phyloP scores from a whole-genome alignment of 305 asterid species.

The Fraxinus platypoda region DNA sequence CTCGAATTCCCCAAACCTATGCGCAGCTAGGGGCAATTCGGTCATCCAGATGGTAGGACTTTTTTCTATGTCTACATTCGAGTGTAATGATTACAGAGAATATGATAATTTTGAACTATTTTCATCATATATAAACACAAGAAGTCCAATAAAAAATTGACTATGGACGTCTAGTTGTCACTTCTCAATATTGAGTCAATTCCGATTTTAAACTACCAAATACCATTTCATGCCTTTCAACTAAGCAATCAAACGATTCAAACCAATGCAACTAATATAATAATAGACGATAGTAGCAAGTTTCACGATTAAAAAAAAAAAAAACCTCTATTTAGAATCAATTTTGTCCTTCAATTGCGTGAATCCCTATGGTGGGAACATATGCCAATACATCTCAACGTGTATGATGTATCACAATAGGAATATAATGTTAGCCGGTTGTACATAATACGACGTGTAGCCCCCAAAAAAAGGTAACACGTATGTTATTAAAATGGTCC shows the following conservation, averaged over 20 bases:
- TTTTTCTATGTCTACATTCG: background rate
- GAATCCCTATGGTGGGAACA: background rate
- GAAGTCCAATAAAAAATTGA: too few relatives aligned
- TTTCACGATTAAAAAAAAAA: background rate
- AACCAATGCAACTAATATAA: background rate
- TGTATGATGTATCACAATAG: background rate
- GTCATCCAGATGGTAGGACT: background rate
- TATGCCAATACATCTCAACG: background rate
- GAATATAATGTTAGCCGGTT: background rate
- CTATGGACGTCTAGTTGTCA: background rate
- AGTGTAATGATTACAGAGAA: background rate
- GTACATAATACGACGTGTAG: background rate
- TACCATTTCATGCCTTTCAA: background rate
- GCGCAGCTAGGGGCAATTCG: background rate
- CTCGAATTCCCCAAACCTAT: background rate
- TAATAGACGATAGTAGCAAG: background rate
- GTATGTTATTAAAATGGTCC: background rate
- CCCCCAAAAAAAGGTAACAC: conserved; percentile 21
- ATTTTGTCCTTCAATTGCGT: background rate
- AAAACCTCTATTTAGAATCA: background rate
- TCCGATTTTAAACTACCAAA: background rate
- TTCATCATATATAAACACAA: background rate
- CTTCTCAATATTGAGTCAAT: background rate
- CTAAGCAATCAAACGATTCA: too few relatives aligned
- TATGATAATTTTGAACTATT: too few relatives aligned